These are phyloP conservation scores for Aspergillus fijiensis DNA, from an alignment of 2,329 filamentous ascomycete genomes.

Conservation along the genomic window DNA sequence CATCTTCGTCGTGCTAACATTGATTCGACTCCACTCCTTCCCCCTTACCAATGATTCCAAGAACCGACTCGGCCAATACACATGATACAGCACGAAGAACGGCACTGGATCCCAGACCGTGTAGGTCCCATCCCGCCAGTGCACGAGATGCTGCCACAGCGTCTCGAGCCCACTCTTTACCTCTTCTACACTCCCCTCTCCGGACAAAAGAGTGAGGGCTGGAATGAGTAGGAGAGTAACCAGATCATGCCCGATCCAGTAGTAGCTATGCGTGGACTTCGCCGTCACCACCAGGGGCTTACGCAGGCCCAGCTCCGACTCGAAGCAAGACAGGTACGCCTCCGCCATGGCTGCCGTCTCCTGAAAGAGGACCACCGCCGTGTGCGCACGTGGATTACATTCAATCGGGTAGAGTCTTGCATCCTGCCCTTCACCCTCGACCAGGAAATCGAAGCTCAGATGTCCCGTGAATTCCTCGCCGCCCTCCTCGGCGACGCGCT, in stretches of 20 bases:
- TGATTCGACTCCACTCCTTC: background rate
- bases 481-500: background rate
- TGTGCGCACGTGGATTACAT: slow-evolving; percentile 1
- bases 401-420: background rate
- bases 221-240: background rate
- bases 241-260: background rate
- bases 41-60: background rate
- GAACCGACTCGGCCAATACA: background rate
- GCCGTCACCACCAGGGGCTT: background rate
- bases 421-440: background rate
- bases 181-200: background rate
- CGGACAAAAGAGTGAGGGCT: background rate
- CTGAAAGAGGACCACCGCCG: background rate
- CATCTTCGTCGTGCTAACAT: background rate
- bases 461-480: background rate
- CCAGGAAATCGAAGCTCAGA: slow-evolving; percentile 1
- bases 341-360: background rate
- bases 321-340: background rate
- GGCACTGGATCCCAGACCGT: background rate
- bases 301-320: background rate
- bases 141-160: background rate
- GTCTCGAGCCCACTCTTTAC: background rate
- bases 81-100: background rate
- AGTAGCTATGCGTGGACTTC: background rate
- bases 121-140: background rate